Evolutionary conservation across 2,329 filamentous ascomycete species (phyloP), one percentile per base, ranked within the genome.

Genomic region (Trichoderma semiorbis): DNA sequence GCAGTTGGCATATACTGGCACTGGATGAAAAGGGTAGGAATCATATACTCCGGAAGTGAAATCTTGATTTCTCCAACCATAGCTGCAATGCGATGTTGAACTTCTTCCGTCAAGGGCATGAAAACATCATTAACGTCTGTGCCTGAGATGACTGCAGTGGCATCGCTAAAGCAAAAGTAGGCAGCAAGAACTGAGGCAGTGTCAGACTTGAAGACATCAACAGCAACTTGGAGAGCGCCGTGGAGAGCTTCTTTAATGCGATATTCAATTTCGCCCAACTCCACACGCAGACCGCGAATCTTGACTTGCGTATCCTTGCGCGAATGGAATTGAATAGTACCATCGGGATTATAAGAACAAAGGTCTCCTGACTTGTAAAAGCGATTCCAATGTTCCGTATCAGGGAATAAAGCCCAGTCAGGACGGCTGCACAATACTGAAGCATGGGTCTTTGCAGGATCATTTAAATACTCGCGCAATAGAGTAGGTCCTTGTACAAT

Each of bases 21-120:
- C 24, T 53, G 26, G 26, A 72, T 70, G 16, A 73, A 47, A 18
- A 72, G 70, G 12, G 64, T 24, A 3, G 72, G 72, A 43, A 74
- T 32, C 72, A 74, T 74, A 34, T 74, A 72, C 12, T 57, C 36
- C 11, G 72, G 61, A 11, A 73, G 53, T 39, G 55, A 7, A 43
- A 28, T 50, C 24, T 47, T 50, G 34, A 62, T 21, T 1, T 67
- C 65, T 12, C 34, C 60, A 24, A 62, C 34, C 60, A 62, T 62
- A 5, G 34, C 10, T 18, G 60, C 32, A 10, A 62, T 24, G 12
- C 2, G n/a, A 21, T 39, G 60, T 26, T 62, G 60, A 11, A 24
- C 14, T 11, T 39, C 60, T 39, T 62, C 34, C 8, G 7, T 18
- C 12, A 62, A 39, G 0, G 21, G 32, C 14, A 39, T 39, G 60